phyloP scores from a whole-genome alignment of 2,329 filamentous ascomycete genomes.

The Calonectria honghensis region DNA sequence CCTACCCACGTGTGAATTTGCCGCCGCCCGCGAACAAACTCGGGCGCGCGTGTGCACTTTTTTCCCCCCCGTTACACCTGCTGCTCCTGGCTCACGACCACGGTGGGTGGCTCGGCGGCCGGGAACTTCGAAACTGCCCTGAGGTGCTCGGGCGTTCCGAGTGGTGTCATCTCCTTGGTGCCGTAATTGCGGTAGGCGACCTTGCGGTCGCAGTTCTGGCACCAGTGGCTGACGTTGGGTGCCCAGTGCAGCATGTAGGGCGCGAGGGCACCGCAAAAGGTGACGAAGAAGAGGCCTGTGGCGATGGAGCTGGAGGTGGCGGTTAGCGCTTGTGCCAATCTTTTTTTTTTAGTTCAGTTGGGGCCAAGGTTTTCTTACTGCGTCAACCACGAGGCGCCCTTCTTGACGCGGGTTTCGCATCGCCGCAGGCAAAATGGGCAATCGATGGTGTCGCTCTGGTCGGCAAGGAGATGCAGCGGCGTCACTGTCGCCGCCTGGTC shows the following conservation, averaged over 20 bases:
- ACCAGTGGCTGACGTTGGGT: conserved; percentile 51
- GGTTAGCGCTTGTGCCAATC: neutral
- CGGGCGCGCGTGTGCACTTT: conserved; percentile 12
- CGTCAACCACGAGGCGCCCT: conserved; percentile 47
- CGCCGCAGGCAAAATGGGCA: conserved; percentile 54
- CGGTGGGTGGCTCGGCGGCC: conserved; percentile 25
- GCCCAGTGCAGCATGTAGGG: conserved; percentile 51
- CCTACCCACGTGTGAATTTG: neutral
- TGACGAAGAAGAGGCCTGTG: conserved; percentile 50
- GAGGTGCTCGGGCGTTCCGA: conserved; percentile 55
- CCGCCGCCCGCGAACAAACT: conserved; percentile 14
- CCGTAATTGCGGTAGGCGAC: conserved; percentile 47
- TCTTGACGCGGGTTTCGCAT: conserved; percentile 48
- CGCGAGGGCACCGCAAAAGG: conserved; percentile 50
- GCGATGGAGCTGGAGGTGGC: conserved; percentile 37
- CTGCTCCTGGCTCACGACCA: conserved; percentile 14
- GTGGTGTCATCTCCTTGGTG: conserved; percentile 41
- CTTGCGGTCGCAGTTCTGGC: conserved; percentile 53
- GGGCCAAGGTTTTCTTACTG: conserved; percentile 46
- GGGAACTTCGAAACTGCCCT: conserved; percentile 52
- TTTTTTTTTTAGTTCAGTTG: no score
- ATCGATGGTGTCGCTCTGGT: conserved; percentile 52
- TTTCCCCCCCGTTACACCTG: neutral
- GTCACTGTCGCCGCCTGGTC: conserved; percentile 47
- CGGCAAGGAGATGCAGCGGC: conserved; percentile 51